A percentile compares a stretch with the other conserved stretches of the same genome.
phyloP scores from a whole-genome alignment of 1,284 basidiomycete species.

The Laetiporus sulphureus region DNA sequence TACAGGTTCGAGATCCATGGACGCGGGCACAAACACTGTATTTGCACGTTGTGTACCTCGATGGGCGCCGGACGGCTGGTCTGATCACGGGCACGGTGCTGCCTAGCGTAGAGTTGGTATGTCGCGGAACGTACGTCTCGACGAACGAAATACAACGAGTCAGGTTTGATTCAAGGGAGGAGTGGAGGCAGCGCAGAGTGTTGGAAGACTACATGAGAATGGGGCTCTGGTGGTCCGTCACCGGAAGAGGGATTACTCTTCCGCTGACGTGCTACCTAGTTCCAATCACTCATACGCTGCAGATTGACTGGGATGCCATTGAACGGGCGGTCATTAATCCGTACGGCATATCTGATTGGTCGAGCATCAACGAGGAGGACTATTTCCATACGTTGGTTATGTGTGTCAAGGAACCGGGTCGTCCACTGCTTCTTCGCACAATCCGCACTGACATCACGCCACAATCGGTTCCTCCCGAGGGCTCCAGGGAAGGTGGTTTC shows the following conservation, averaged over 20 bases:
- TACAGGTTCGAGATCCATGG: slow-evolving; percentile 60
- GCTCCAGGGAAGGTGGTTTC: slow-evolving; percentile 39
- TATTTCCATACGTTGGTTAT: slow-evolving; percentile 43
- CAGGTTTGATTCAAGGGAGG: slow-evolving; percentile 35
- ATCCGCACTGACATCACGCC: slow-evolving; percentile 62
- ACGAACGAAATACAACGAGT: slow-evolving; percentile 34
- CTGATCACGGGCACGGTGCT: slow-evolving; percentile 57
- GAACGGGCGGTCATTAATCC: slow-evolving; percentile 40
- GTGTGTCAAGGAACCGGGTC: slow-evolving; percentile 48
- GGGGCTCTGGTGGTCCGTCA: slow-evolving; percentile 59
- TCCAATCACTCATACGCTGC: slow-evolving; percentile 40
- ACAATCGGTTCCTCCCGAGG: slow-evolving; percentile 42
- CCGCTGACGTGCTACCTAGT: slow-evolving; percentile 56
- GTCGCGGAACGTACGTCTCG: slow-evolving; percentile 29
- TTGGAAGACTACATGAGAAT: slow-evolving; percentile 59
- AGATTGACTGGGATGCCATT: slow-evolving; percentile 54
- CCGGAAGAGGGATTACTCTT: slow-evolving; percentile 42
- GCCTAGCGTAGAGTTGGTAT: slow-evolving; percentile 37
- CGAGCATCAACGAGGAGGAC: slow-evolving; percentile 37
- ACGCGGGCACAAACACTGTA: slow-evolving; percentile 46
- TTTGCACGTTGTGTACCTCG: slow-evolving; percentile 52
- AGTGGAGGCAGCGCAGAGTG: slow-evolving; percentile 36
- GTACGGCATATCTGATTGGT: slow-evolving; percentile 49
- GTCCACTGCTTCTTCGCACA: slow-evolving; percentile 45
- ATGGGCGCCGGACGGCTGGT: slow-evolving; percentile 42